phyloP scores from a whole-genome alignment of 768 basidiomycete genomes.

The Boletus fagicola region DNA sequence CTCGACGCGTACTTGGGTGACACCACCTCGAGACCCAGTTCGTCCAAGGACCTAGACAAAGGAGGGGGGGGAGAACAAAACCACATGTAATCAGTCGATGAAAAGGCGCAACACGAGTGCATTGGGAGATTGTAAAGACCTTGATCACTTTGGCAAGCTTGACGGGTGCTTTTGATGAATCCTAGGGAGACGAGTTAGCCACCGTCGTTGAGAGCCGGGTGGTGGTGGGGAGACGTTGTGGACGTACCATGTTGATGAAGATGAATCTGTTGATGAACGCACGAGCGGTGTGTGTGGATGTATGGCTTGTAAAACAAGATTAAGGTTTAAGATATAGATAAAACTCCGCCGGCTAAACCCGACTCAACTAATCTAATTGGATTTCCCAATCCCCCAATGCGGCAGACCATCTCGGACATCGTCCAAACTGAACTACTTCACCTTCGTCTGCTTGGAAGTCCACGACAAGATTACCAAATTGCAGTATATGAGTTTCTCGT shows the following conservation, averaged over 20 bases:
- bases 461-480: too few relatives aligned
- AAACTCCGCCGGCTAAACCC: conserved; percentile 25
- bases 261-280: conserved; percentile 1
- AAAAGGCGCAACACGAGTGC: background rate
- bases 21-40: conserved; percentile 98
- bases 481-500: too few relatives aligned
- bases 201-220: too few relatives aligned
- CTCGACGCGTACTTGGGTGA: conserved; percentile 98
- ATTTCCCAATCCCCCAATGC: too few relatives aligned
- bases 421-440: too few relatives aligned
- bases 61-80: too few relatives aligned
- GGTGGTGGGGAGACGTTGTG: background rate
- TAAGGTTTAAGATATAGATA: conserved; percentile 16
- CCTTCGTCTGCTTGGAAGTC: too few relatives aligned
- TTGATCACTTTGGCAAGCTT: conserved; percentile 98
- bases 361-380: background rate
- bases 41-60: conserved; percentile 83
- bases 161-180: conserved; percentile 87
- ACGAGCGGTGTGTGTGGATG: conserved; percentile 10
- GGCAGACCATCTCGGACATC: too few relatives aligned
- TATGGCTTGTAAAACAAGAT: conserved; percentile 15
- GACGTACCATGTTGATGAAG: conserved; percentile 26
- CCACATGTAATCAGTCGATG: too few relatives aligned
- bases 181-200: conserved; percentile 39
- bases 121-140: conserved; percentile 42